Conservation (phyloP, 164 flowering plant genomes). For the Tetracentron sinense region DNA sequence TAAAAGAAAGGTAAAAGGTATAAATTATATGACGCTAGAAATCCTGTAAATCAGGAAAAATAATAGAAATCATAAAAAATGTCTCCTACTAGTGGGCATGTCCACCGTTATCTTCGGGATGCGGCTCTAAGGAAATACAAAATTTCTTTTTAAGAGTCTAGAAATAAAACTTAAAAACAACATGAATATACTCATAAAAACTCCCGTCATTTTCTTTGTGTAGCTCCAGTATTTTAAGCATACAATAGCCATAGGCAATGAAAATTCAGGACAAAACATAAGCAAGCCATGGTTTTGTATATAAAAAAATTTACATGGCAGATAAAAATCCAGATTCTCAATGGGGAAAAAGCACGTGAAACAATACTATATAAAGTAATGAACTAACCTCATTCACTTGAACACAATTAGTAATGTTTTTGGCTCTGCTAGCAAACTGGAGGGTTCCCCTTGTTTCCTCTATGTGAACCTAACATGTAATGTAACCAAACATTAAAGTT, state of each 20-base stretch:
- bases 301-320: no score
- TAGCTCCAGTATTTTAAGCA: neutral
- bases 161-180: no score
- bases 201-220: neutral
- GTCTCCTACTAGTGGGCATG: neutral
- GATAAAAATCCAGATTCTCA: neutral
- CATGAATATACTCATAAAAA: no score
- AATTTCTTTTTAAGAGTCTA: no score
- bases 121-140: neutral
- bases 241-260: neutral
- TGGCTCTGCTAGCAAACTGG: slow-evolving; percentile 97
- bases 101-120: neutral
- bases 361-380: neutral
- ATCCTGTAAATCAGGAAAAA: neutral
- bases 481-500: neutral
- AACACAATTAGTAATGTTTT: slow-evolving; percentile 85
- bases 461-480: slow-evolving; percentile 52
- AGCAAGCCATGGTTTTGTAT: neutral
- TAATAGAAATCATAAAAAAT: no score
- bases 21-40: no score
- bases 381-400: slow-evolving; percentile 92
- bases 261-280: neutral
- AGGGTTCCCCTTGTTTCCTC: slow-evolving; percentile 98
- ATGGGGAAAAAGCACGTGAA: neutral
- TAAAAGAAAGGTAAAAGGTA: no score